Base-by-base conservation (phyloP, 1,139 yeast species). In the Taphrina populina region DNA sequence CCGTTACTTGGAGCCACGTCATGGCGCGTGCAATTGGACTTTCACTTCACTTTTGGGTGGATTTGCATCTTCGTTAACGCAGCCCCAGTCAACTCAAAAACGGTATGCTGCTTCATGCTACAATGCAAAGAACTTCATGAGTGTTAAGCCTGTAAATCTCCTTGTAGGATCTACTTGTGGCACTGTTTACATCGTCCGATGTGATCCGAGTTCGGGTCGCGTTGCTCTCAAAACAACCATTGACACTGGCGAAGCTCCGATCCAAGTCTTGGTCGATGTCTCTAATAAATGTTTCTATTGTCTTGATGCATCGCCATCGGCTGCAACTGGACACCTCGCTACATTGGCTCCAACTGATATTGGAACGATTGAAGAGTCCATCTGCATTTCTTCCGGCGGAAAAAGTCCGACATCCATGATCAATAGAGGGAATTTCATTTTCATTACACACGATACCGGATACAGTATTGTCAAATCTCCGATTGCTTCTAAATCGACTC, bases 301-400 rank as follows among this genome's bases (percentile, higher is more conserved):
- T 13, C 46, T 49, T 13, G 54, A 49, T 24, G 7, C n/a, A n/a
- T 26, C 30, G 15, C 20, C 32, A 10, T 21, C 8, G 3, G 13
- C 13, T 2, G 6, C 32, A 7, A 26, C 21, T 11, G 54, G 46
- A 13, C 54, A 46, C 5, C 20, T 49, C 32, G 23, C 39, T 26
- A 49, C 54, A 13, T 29, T 49, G 37, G 27, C 40, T 10, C 54
- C 54, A n/a, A 33, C 54, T n/a, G 46, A 37, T 10, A n/a, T 49
- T 3, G 54, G 54, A 24, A 39, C 43, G 13, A 49, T 49, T 5
- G 54, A 39, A 27, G 40, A 49, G 24, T 19, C 26, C 15, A 47
- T 30, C 23, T 23, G 11, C 20, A 24, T 37, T 10, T 4, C 36
- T 6, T 36, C 53, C n/a, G 53, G 41, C 27, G 32, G 40, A 2